Percentiles rank a stretch among this genome's conserved stretches.
Conservation (phyloP, 75 land plant genomes). For the Larix kaempferi region DNA sequence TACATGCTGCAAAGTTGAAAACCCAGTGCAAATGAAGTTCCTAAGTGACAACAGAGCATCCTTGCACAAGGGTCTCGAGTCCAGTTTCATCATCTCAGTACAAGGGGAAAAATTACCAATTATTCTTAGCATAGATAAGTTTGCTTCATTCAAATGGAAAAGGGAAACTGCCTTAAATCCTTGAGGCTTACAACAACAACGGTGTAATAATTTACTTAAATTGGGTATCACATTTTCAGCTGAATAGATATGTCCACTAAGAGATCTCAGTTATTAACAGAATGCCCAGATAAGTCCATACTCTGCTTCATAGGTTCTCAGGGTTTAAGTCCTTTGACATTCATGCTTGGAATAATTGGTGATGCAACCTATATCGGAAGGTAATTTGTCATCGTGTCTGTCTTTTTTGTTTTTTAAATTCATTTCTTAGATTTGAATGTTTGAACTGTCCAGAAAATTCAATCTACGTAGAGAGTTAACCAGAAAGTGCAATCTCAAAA, state of each 20-base stretch:
- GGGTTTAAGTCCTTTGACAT: constrained; percentile 94
- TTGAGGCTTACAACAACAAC: background rate
- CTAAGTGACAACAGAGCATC: background rate
- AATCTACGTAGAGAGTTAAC: no score
- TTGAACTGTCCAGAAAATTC: constrained; percentile 72
- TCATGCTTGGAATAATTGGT: no score
- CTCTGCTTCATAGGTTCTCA: no score
- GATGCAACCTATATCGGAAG: no score
- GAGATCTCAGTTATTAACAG: background rate
- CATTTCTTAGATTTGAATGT: no score
- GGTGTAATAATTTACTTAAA: background rate
- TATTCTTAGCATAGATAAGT: background rate
- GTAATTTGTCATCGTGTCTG: no score
- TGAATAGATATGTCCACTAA: background rate
- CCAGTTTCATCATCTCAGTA: background rate
- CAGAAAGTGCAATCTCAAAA: no score
- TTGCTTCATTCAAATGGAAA: background rate
- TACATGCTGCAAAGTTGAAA: background rate
- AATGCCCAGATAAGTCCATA: background rate
- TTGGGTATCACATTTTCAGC: background rate
- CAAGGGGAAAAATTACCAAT: background rate
- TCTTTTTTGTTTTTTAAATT: no score
- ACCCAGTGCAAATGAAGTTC: background rate
- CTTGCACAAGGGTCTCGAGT: background rate
- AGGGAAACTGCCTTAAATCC: background rate